Conservation (phyloP, 208 protist species). For the Endotrypanum monterogeii region DNA sequence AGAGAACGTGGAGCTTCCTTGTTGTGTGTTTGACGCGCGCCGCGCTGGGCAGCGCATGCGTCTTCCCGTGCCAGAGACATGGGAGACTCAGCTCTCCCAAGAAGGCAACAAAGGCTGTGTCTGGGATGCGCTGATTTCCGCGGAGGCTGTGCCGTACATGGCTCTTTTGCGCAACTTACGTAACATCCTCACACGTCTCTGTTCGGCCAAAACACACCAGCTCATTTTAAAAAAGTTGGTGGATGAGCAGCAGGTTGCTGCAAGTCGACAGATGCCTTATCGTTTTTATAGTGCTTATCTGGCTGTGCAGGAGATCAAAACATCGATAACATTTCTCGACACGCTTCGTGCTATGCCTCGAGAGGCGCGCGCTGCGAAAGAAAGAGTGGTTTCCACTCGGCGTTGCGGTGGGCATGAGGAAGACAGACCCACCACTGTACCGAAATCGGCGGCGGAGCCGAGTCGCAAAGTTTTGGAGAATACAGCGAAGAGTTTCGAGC, state of each 20-base stretch:
- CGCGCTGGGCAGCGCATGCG: slow-evolving; percentile 92
- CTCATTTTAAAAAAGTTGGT: slow-evolving; percentile 40
- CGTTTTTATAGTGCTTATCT: slow-evolving; percentile 94
- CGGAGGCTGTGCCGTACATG: slow-evolving; percentile 93
- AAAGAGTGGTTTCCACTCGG: background rate
- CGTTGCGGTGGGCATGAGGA: background rate
- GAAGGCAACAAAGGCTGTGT: slow-evolving; percentile 87
- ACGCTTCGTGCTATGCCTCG: background rate
- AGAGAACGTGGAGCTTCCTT: background rate
- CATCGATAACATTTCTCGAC: slow-evolving; percentile 7
- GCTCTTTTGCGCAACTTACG: slow-evolving; percentile 95
- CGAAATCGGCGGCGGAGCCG: background rate
- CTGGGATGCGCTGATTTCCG: slow-evolving; percentile 92
- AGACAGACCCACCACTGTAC: background rate
- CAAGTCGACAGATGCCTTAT: slow-evolving; percentile 90
- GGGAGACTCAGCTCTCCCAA: slow-evolving; percentile 89
- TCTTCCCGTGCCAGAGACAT: slow-evolving; percentile 88
- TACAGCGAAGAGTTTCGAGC: slow-evolving; percentile 17
- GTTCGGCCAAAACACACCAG: slow-evolving; percentile 61
- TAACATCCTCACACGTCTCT: slow-evolving; percentile 90
- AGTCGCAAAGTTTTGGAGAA: background rate
- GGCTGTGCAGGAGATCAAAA: slow-evolving; percentile 52
- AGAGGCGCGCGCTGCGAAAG: background rate
- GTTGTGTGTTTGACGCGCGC: slow-evolving; percentile 62
- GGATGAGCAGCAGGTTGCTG: slow-evolving; percentile 71